Conservation (phyloP, 805 yeast genomes). For the Danielia reshetovae region DNA sequence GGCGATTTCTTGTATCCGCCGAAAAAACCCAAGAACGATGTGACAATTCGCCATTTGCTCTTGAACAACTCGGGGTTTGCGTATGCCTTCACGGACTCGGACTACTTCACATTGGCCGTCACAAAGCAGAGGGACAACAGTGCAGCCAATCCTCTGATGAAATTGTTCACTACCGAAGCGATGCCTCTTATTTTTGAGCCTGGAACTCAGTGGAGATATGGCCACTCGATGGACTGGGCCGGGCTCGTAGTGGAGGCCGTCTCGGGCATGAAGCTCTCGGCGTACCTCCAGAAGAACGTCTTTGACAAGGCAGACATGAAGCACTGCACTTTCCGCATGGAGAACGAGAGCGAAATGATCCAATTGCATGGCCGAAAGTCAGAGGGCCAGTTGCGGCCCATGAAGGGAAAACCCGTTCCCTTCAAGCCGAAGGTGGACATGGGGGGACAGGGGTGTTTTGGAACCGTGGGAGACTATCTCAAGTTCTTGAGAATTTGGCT, state of each 20-base stretch:
- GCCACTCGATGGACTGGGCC: slow-evolving; percentile 36
- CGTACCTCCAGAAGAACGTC: slow-evolving; percentile 25
- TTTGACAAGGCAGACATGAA: slow-evolving; percentile 35
- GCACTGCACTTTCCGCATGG: slow-evolving; percentile 14
- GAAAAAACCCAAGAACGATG: slow-evolving; percentile 7
- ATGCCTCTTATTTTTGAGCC: slow-evolving; percentile 31
- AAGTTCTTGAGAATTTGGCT: slow-evolving; percentile 36
- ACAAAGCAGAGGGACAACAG: slow-evolving; percentile 16
- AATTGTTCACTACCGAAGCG: slow-evolving; percentile 22
- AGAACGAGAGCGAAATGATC: slow-evolving; percentile 5
- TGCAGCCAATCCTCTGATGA: slow-evolving; percentile 19
- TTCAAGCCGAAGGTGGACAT: slow-evolving; percentile 26
- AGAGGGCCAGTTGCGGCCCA: slow-evolving; percentile 3
- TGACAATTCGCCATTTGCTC: slow-evolving; percentile 15
- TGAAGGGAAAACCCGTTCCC: slow-evolving; percentile 7
- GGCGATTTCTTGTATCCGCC: slow-evolving; percentile 11
- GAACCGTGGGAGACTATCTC: slow-evolving; percentile 35
- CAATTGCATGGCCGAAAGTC: slow-evolving; percentile 4
- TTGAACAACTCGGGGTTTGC: slow-evolving; percentile 27
- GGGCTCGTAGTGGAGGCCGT: slow-evolving; percentile 34
- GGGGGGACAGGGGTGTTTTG: slow-evolving; percentile 44
- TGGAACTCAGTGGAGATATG: slow-evolving; percentile 35
- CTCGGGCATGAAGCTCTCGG: slow-evolving; percentile 29
- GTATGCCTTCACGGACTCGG: slow-evolving; percentile 29
- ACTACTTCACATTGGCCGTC: slow-evolving; percentile 21